Base-by-base conservation (phyloP, 2,329 filamentous ascomycete species). In the Aureobasidium uvarum region DNA sequence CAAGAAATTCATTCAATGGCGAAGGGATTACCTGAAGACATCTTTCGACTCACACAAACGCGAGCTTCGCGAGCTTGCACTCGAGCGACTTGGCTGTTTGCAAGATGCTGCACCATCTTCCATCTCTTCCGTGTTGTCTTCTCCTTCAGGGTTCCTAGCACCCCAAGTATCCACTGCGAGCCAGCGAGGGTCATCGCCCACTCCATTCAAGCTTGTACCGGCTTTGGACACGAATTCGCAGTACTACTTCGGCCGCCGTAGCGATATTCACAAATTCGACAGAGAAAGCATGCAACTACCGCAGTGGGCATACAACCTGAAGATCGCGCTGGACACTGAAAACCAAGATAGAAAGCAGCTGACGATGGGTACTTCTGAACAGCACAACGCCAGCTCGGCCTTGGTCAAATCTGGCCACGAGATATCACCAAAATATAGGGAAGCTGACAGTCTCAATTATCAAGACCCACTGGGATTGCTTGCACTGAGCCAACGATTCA, bases 381-480 rank as follows among this genome's bases (percentile, higher is more conserved):
- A 13, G 48, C 31, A 62, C 45, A 36, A 39, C 2, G 20, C n/a
- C 5, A 51, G 23, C 33, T 62, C 45, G 13, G 60, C 60, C 14
- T 25, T 63, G 60, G 20, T 63, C 18, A 63, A 33, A 54, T 38
- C 41, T 43, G 60, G 36, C 48, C 4, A 45, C 23, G 33, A 52
- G 13, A 51, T 2, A 23, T 31, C 33, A 14, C 7, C 39, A 1
- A 45, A 13, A 5, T 13, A 4, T 14, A 41, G 33, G 10, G 20
- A 39, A 13, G 2, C 14, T 1, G 48, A 28, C 13, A n/a, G 60
- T 5, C 36, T 63, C 28, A 81, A 82, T 70, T 82, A 86, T 39
- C 84, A 90, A 66, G 93, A 97, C 74, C 93, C 93, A 0, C 81
- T 96, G 0, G 92, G 92, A 0, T 75, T 96, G 41, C 81, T 96